These are phyloP conservation scores for Metschnikowia aberdeeniae DNA, from an alignment of 805 yeast genomes.

Conservation along the genomic window DNA sequence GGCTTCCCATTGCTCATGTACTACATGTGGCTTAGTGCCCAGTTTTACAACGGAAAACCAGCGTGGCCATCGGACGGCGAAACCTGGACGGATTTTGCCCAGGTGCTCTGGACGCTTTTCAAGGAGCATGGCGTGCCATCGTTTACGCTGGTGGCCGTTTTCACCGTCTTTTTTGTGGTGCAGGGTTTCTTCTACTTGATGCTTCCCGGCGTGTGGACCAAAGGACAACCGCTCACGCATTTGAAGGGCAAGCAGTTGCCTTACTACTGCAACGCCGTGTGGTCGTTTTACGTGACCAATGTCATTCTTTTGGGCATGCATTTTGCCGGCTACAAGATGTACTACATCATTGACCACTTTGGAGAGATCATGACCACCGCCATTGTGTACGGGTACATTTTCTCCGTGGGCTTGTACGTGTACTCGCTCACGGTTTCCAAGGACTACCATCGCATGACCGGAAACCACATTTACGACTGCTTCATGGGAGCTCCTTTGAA, in stretches of 20 bases:
- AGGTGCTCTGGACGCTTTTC: slow-evolving; percentile 36
- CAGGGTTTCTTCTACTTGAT: slow-evolving; percentile 76
- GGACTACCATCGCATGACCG: slow-evolving; percentile 88
- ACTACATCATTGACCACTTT: slow-evolving; percentile 72
- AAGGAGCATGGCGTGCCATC: slow-evolving; percentile 57
- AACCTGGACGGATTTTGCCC: slow-evolving; percentile 48
- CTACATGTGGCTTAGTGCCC: slow-evolving; percentile 92
- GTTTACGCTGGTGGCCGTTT: slow-evolving; percentile 60
- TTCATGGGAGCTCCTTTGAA: slow-evolving; percentile 98
- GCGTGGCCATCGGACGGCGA: slow-evolving; percentile 64
- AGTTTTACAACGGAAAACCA: slow-evolving; percentile 68
- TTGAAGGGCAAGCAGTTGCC: slow-evolving; percentile 77
- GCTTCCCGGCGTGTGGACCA: slow-evolving; percentile 91
- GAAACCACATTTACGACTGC: slow-evolving; percentile 82
- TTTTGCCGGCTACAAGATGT: slow-evolving; percentile 69
- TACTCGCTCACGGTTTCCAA: slow-evolving; percentile 60
- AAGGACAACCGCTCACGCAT: slow-evolving; percentile 90
- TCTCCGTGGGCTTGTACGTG: slow-evolving; percentile 67
- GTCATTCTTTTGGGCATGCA: slow-evolving; percentile 60
- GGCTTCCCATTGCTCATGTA: slow-evolving; percentile 94
- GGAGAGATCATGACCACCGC: slow-evolving; percentile 94
- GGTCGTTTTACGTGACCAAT: slow-evolving; percentile 71
- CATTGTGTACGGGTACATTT: slow-evolving; percentile 68
- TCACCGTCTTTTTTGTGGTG: slow-evolving; percentile 60
- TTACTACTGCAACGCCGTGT: slow-evolving; percentile 89